phyloP scores from a whole-genome alignment of 371 early-diverging fungal species.

The Syncephalastrum racemosum region DNA sequence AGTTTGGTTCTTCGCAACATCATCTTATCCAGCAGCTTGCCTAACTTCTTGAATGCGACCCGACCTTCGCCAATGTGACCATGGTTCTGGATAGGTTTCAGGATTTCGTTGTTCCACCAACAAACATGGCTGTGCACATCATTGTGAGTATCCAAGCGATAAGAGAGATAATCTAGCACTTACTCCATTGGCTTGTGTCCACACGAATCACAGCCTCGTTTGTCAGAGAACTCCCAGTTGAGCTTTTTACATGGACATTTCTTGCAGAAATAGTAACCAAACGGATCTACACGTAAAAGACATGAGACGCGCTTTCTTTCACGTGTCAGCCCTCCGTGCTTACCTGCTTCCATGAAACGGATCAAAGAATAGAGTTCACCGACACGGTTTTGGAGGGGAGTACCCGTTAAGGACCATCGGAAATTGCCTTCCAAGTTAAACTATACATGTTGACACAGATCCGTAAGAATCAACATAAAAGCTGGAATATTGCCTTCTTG shows the following conservation, averaged over 20 bases:
- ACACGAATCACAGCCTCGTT: constrained; percentile 71
- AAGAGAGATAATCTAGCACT: constrained; percentile 13
- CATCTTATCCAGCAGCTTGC: constrained; percentile 78
- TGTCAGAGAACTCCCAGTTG: constrained; percentile 76
- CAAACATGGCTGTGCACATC: constrained; percentile 67
- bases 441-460: constrained; percentile 17
- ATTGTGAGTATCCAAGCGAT: not conserved
- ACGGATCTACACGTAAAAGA: constrained; percentile 49
- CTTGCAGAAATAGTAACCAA: constrained; percentile 88
- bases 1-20: constrained; percentile 95
- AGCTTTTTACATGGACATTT: constrained; percentile 80
- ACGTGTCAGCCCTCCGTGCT: constrained; percentile 2
- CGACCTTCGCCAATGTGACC: constrained; percentile 71
- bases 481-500: not conserved
- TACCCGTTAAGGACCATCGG: constrained; percentile 94
- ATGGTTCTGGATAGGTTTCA: constrained; percentile 88
- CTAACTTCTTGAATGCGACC: constrained; percentile 75
- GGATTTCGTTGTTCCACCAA: constrained; percentile 96
- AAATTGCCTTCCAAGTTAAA: constrained; percentile 74
- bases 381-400: constrained; percentile 97
- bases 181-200: constrained; percentile 75
- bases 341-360: constrained; percentile 73
- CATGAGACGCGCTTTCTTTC: constrained; percentile 2
- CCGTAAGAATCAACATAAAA: not conserved
- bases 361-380: constrained; percentile 96